A percentile compares a stretch with the other conserved stretches of the same genome.
These are phyloP conservation scores for Neonectria coccinea DNA, from an alignment of 2,329 filamentous ascomycete species.

Conservation along the genomic window DNA sequence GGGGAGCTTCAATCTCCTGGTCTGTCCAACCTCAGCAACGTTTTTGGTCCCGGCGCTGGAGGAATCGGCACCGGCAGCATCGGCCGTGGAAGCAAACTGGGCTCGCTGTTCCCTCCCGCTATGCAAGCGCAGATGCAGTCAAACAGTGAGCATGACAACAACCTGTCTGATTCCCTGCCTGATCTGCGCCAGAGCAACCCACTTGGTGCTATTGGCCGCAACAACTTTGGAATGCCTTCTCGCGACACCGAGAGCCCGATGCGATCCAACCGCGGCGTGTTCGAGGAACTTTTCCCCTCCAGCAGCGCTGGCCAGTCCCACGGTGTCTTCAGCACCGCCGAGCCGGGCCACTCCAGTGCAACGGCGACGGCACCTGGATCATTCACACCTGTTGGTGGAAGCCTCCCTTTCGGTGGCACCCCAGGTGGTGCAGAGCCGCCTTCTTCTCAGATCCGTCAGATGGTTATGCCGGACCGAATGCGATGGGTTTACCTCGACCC, in stretches of 20 bases:
- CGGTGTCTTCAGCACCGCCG: constrained; percentile 53
- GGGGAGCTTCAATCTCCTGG: constrained; percentile 83
- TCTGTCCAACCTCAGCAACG: constrained; percentile 73
- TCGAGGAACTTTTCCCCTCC: constrained; percentile 66
- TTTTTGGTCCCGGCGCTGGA: constrained; percentile 74
- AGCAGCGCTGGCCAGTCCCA: constrained; percentile 50
- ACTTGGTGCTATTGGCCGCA: constrained; percentile 75
- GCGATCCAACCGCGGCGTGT: constrained; percentile 64
- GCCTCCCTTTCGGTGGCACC: constrained; percentile 52
- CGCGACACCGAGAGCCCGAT: constrained; percentile 72
- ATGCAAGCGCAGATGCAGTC: constrained; percentile 93
- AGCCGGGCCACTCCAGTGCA: constrained; percentile 51
- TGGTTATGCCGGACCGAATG: constrained; percentile 99
- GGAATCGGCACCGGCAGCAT: constrained; percentile 72
- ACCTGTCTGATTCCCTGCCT: constrained; percentile 65
- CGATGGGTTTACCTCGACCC: constrained; percentile 98
- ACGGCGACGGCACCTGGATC: constrained; percentile 51
- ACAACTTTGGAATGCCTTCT: constrained; percentile 64
- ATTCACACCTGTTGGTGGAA: constrained; percentile 51
- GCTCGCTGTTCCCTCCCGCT: constrained; percentile 85
- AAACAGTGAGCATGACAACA: constrained; percentile 72
- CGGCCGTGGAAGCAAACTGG: constrained; percentile 83
- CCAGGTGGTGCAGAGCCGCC: constrained; percentile 60
- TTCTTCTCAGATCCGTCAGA: constrained; percentile 81
- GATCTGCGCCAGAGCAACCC: constrained; percentile 72